phyloP scores from a whole-genome alignment of 257 asterid genomes.

The Solanum tacnaense region DNA sequence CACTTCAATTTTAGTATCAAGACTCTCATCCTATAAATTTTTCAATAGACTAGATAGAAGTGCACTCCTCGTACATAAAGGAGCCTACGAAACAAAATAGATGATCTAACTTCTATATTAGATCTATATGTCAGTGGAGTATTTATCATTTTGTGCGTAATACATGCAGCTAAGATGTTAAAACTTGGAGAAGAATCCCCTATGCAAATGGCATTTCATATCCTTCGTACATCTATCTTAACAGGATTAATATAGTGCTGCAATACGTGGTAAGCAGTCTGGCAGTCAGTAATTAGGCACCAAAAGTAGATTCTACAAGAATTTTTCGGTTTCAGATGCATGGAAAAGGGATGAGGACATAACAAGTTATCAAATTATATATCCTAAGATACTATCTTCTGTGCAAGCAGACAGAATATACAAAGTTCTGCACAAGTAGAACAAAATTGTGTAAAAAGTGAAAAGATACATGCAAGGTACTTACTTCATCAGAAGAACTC shows the following conservation, averaged over 20 bases:
- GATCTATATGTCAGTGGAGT: neutral
- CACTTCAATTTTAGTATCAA: neutral
- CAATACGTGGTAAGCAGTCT: neutral
- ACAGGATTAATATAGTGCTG: neutral
- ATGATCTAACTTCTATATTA: neutral
- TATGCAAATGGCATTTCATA: neutral
- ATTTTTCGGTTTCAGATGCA: neutral
- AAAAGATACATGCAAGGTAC: neutral
- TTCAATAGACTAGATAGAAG: neutral
- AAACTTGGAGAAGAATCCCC: neutral
- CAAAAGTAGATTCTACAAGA: neutral
- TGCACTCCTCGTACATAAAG: neutral
- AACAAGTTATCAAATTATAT: neutral
- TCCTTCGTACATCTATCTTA: neutral
- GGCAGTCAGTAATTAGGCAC: neutral
- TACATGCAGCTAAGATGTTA: neutral
- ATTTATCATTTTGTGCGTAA: neutral
- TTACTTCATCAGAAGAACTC: slow-evolving; percentile 60
- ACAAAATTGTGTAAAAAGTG: neutral
- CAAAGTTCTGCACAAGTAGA: neutral
- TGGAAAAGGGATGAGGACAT: neutral
- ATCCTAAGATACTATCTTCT: neutral
- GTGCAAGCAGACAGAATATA: neutral
- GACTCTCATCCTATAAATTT: neutral
- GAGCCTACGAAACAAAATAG: neutral